A percentile compares a stretch with the other conserved stretches of the same genome.
phyloP scores from a whole-genome alignment of 2,329 filamentous ascomycete species.

The Dothiorella sarmentorum region DNA sequence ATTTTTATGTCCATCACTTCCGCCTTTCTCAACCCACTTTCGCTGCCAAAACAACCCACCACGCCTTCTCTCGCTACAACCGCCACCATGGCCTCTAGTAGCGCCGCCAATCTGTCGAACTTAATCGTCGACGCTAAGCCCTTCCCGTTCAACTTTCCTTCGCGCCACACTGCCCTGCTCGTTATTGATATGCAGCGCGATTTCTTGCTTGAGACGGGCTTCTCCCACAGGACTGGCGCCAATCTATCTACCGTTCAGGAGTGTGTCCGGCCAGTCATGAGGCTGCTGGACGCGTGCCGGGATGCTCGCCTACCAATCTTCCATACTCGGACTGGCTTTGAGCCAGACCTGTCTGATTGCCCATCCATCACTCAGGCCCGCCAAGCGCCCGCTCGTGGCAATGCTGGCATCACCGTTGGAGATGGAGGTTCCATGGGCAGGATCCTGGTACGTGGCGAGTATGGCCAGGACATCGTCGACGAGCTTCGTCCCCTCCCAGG shows the following conservation, averaged over 20 bases:
- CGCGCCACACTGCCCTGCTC: constrained; percentile 46
- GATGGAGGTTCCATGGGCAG: constrained; percentile 54
- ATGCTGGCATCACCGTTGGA: constrained; percentile 47
- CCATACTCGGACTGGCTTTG: constrained; percentile 50
- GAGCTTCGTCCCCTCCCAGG: constrained; percentile 50
- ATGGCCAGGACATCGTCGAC: constrained; percentile 55
- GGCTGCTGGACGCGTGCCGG: constrained; percentile 43
- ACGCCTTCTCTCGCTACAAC: neutral
- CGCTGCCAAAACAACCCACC: neutral
- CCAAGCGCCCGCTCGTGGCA: constrained; percentile 47
- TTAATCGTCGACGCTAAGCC: constrained; percentile 36
- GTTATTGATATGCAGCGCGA: constrained; percentile 54
- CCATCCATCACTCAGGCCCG: constrained; percentile 50
- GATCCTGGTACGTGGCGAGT: constrained; percentile 52
- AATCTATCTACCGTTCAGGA: constrained; percentile 39
- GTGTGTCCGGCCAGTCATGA: constrained; percentile 40
- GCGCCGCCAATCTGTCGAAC: neutral
- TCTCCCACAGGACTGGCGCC: constrained; percentile 51
- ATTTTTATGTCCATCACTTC: neutral
- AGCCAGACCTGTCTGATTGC: constrained; percentile 51
- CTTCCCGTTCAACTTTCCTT: constrained; percentile 48
- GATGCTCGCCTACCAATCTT: constrained; percentile 44
- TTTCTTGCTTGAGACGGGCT: constrained; percentile 49
- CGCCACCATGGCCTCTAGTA: neutral
- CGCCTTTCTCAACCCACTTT: neutral